Percentiles rank a stretch among this genome's conserved stretches.
Evolutionary conservation across 2,329 filamentous ascomycete genomes (phyloP).

Genomic region (Fragosphaeria purpurea): DNA sequence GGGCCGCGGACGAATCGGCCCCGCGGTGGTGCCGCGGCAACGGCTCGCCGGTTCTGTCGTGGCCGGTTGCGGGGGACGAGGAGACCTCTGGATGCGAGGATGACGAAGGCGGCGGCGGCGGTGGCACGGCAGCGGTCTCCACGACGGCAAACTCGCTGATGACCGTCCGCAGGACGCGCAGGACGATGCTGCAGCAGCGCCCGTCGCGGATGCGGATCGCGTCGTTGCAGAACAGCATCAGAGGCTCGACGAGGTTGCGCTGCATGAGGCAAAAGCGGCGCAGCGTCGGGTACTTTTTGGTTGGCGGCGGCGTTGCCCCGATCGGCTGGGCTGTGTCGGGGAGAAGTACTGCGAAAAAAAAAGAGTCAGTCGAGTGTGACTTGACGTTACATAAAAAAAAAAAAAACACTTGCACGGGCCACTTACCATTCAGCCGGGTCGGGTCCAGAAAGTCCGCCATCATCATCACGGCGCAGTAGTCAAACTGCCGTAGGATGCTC

Average conservation of each 20-base stretch:
- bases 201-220: slow-evolving; percentile 84
- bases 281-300: slow-evolving; percentile 45
- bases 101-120: background rate
- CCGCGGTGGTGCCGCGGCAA: background rate
- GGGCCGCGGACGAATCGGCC: slow-evolving; percentile 1
- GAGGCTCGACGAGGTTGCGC: slow-evolving; percentile 69
- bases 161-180: slow-evolving; percentile 77
- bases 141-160: slow-evolving; percentile 61
- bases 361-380: background rate
- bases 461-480: slow-evolving; percentile 85
- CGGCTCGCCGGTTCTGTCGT: background rate
- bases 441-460: slow-evolving; percentile 83
- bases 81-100: too few relatives aligned
- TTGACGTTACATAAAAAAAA: background rate
- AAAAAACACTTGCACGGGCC: slow-evolving; percentile 5
- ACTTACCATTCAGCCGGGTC: slow-evolving; percentile 46
- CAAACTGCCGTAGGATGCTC: slow-evolving; percentile 86
- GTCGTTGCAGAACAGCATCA: slow-evolving; percentile 86
- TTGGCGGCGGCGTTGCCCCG: slow-evolving; percentile 17
- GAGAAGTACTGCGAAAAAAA: slow-evolving; percentile 20
- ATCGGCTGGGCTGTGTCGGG: slow-evolving; percentile 18
- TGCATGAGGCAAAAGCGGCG: slow-evolving; percentile 75
- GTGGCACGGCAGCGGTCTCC: background rate
- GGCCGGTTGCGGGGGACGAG: background rate
- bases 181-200: slow-evolving; percentile 74